phyloP scores from a whole-genome alignment of 2,329 filamentous ascomycete species.

The Cryphonectria japonica region DNA sequence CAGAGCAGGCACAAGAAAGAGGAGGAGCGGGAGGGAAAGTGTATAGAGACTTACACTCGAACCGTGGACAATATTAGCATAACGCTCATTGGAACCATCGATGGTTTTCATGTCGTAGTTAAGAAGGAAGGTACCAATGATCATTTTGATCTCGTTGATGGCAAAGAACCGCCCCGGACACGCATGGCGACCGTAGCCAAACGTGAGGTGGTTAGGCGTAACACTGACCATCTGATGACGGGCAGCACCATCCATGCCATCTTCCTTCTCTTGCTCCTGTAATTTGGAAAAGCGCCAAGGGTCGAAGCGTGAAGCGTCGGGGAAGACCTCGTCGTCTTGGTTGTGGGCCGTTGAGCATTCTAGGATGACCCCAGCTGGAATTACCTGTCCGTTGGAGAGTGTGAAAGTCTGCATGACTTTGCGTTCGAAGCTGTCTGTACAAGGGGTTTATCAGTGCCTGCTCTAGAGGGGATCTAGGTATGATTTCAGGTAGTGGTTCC shows the following conservation, averaged over 20 bases:
- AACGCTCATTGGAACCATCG: background rate
- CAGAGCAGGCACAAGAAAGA: no score
- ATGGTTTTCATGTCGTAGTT: constrained; percentile 2
- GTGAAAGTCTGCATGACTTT: background rate
- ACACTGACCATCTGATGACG: constrained; percentile 41
- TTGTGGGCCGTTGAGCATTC: background rate
- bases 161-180: constrained; percentile 39
- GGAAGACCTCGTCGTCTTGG: background rate
- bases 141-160: constrained; percentile 34
- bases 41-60: background rate
- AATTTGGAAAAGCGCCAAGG: constrained; percentile 38
- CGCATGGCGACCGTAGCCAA: constrained; percentile 42
- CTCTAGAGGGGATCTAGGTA: background rate
- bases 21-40: background rate
- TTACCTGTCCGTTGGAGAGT: background rate
- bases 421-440: background rate
- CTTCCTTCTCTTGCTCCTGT: background rate
- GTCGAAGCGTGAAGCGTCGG: constrained; percentile 50
- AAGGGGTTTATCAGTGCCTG: background rate
- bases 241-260: background rate
- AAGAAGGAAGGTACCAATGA: constrained; percentile 32
- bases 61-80: background rate
- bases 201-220: constrained; percentile 38
- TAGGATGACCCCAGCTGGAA: background rate
- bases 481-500: background rate